Conservation (phyloP, 2,329 filamentous ascomycete genomes). For the Mycogone perniciosa region DNA sequence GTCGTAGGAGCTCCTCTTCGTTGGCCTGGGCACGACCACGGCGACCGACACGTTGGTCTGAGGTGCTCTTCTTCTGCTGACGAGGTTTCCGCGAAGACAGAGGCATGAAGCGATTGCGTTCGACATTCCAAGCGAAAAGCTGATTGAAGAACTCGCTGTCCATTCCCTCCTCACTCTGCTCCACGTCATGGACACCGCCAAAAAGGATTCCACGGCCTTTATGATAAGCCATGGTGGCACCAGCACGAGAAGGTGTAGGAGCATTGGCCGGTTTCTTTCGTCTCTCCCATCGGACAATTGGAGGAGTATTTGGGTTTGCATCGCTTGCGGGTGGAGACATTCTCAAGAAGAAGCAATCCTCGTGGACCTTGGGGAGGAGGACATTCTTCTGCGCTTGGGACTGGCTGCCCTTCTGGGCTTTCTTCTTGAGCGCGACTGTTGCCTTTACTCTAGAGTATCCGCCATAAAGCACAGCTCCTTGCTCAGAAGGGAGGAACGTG, state of each 20-base stretch:
- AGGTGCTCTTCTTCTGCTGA: slow-evolving; percentile 48
- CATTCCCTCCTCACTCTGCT: slow-evolving; percentile 87
- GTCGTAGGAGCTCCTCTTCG: slow-evolving; percentile 82
- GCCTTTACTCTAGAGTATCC: slow-evolving; percentile 90
- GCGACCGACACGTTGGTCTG: slow-evolving; percentile 50
- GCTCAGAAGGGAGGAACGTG: slow-evolving; percentile 82
- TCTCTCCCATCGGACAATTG: slow-evolving; percentile 81
- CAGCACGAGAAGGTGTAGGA: slow-evolving; percentile 76
- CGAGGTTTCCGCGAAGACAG: slow-evolving; percentile 70
- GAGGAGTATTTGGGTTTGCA: slow-evolving; percentile 57
- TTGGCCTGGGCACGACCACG: slow-evolving; percentile 79
- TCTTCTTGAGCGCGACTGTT: slow-evolving; percentile 56
- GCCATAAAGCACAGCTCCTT: slow-evolving; percentile 83
- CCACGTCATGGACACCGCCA: slow-evolving; percentile 89
- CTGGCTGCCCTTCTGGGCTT: slow-evolving; percentile 48
- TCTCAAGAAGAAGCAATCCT: slow-evolving; percentile 89
- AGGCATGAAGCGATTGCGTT: slow-evolving; percentile 91
- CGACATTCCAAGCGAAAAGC: slow-evolving; percentile 88
- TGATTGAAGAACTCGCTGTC: slow-evolving; percentile 96
- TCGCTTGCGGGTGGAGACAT: slow-evolving; percentile 68
- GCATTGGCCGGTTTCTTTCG: slow-evolving; percentile 88
- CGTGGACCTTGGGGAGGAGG: slow-evolving; percentile 81
- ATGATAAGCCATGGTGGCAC: slow-evolving; percentile 90
- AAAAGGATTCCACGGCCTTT: slow-evolving; percentile 90
- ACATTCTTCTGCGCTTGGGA: slow-evolving; percentile 62